A percentile compares a stretch with the other conserved stretches of the same genome.
phyloP scores from a whole-genome alignment of 129 eudicot genomes.

The Calendula officinalis region DNA sequence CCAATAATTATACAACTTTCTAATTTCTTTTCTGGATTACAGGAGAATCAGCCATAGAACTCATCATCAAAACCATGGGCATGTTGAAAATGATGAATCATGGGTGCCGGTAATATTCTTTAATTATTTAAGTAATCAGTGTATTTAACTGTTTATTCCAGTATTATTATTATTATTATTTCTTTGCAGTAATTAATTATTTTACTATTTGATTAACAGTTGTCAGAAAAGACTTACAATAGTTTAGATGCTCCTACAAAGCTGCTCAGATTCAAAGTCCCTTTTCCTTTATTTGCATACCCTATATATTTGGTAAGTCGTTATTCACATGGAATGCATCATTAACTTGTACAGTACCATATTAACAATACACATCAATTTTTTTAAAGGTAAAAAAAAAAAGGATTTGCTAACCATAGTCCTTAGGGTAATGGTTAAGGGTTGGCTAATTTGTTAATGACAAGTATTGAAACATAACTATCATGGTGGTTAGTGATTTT shows the following conservation, averaged over 20 bases:
- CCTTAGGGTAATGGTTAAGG: too few relatives aligned
- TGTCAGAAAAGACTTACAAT: conserved; percentile 59
- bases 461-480: too few relatives aligned
- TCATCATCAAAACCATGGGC: conserved; percentile 86
- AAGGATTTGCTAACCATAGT: too few relatives aligned
- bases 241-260: conserved; percentile 53
- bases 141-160: background rate
- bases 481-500: too few relatives aligned
- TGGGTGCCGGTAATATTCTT: conserved; percentile 74
- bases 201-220: conserved; percentile 22
- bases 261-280: conserved; percentile 67
- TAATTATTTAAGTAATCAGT: background rate
- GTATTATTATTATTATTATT: too few relatives aligned
- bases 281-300: conserved; percentile 72
- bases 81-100: conserved; percentile 80
- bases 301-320: conserved; percentile 62
- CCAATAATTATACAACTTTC: too few relatives aligned
- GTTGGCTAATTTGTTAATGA: too few relatives aligned
- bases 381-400: too few relatives aligned
- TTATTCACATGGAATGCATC: background rate
- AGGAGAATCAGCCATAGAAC: conserved; percentile 89
- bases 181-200: background rate
- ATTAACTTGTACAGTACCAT: conserved; percentile 19
- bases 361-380: background rate
- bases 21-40: background rate